Percentiles rank a stretch among this genome's conserved stretches.
Conservation (phyloP, 441 rosid species). For the Erodium moschatum region DNA sequence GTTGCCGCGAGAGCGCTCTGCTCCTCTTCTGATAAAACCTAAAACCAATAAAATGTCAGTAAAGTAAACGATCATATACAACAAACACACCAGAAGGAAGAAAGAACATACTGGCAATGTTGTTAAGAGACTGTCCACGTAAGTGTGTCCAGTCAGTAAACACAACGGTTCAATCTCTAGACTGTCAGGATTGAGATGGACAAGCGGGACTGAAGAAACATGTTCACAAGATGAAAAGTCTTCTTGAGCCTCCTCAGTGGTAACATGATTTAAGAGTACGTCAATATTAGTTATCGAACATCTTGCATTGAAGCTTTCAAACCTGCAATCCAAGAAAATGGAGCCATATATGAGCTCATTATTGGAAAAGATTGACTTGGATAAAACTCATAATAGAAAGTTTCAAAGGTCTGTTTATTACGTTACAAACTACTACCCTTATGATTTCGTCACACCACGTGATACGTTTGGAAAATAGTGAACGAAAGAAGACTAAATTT, state of each 20-base stretch:
- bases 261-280: constrained; percentile 35
- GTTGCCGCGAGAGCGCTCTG: constrained; percentile 83
- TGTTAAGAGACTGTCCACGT: constrained; percentile 58
- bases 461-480: too few species aligned
- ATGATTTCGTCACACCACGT: too few species aligned
- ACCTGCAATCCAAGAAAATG: constrained; percentile 21
- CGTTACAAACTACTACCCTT: too few species aligned
- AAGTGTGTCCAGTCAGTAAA: constrained; percentile 48
- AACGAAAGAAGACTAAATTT: too few species aligned
- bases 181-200: constrained; percentile 56
- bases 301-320: constrained; percentile 37
- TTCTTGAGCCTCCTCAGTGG: constrained; percentile 34
- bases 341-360: too few species aligned
- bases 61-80: background rate
- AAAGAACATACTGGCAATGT: constrained; percentile 52
- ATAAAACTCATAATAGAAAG: too few species aligned
- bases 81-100: constrained; percentile 2
- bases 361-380: too few species aligned
- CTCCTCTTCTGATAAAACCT: constrained; percentile 84
- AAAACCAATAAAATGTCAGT: constrained; percentile 3
- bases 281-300: constrained; percentile 56
- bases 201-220: constrained; percentile 42
- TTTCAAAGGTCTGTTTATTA: too few species aligned
- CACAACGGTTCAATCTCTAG: constrained; percentile 50
- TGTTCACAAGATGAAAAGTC: constrained; percentile 32